Conservation (phyloP, 2,329 filamentous ascomycete species). For the Gaeumannomyces sp. region DNA sequence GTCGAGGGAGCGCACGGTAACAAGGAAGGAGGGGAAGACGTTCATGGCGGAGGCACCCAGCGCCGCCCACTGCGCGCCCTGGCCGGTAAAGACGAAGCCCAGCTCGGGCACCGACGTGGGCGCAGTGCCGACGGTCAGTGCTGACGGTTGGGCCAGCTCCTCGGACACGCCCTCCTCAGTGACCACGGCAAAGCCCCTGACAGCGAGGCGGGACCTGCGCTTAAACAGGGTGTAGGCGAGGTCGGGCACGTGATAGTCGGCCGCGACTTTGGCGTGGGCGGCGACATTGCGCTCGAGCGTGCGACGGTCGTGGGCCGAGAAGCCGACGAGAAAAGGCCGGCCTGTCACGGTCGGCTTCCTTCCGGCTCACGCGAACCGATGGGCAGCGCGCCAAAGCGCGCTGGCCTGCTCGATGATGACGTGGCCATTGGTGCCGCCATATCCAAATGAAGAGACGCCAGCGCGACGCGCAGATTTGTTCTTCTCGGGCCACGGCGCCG, state of each 20-base stretch:
- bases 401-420: constrained; percentile 35
- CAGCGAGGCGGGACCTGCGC: too few species aligned
- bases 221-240: too few species aligned
- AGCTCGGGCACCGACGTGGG: neutral
- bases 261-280: neutral
- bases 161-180: too few species aligned
- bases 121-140: too few species aligned
- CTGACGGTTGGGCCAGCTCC: too few species aligned
- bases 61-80: constrained; percentile 30
- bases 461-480: constrained; percentile 33
- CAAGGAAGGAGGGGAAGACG: constrained; percentile 9
- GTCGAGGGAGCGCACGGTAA: neutral
- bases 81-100: constrained; percentile 27
- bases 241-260: neutral
- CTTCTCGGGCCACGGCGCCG: constrained; percentile 24
- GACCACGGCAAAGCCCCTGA: too few species aligned
- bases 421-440: constrained; percentile 51
- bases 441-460: constrained; percentile 52
- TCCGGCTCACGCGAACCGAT: too few species aligned
- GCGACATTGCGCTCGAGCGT: too few species aligned
- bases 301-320: too few species aligned
- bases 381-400: too few species aligned
- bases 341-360: too few species aligned
- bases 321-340: too few species aligned
- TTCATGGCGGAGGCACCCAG: constrained; percentile 20